Evolutionary conservation across 2,329 filamentous ascomycete genomes (phyloP), one percentile per base, ranked within the genome.

Genomic region (Fusarium sp.): DNA sequence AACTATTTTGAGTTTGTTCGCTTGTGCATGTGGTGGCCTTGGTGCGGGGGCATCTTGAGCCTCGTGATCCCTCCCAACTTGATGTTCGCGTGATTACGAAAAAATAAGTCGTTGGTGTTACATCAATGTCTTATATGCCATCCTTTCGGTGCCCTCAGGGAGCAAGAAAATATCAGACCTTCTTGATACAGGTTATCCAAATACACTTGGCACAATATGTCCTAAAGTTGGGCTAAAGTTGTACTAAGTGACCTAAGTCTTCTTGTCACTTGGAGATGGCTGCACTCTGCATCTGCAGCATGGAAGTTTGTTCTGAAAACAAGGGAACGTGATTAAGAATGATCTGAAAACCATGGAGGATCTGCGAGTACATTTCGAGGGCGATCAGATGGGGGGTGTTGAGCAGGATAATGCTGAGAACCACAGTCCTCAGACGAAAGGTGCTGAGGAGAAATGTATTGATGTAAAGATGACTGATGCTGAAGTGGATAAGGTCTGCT

Each of bases 1-100:
- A 62, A 54, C 47, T 47, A 51, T 32, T 47, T 67, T 65, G 30
- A 52, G 39, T 48, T 48, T 65, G 32, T 56, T 57, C 42, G 51
- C 20, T 24, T 52, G 50, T 64, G 50, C 30, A 39, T 51, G 72
- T 74, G 62, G 58, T 74, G 62, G 55, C 67, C 52, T 55, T 42
- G 45, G 68, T 72, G 28, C 3, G 72, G 72, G 60, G 72, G 26
- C 59, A 74, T 60, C 12, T 14, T 36, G 24, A 57, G 59, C 47
- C 72, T 74, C 74, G 72, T 74, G 72, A 74, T 74, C 60, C 62
- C 59, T 69, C 44, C 52, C 38, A 52, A 65, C 45, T 51, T 48
- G 62, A 45, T 58, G 45, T 50, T 63, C 70, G 47, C 66, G 71
- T 74, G 71, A 74, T 55, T 55, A 38, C 48, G 50, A 63, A 63